phyloP scores from a whole-genome alignment of 108 stramenopile species.

The Skeletonema marinoi region DNA sequence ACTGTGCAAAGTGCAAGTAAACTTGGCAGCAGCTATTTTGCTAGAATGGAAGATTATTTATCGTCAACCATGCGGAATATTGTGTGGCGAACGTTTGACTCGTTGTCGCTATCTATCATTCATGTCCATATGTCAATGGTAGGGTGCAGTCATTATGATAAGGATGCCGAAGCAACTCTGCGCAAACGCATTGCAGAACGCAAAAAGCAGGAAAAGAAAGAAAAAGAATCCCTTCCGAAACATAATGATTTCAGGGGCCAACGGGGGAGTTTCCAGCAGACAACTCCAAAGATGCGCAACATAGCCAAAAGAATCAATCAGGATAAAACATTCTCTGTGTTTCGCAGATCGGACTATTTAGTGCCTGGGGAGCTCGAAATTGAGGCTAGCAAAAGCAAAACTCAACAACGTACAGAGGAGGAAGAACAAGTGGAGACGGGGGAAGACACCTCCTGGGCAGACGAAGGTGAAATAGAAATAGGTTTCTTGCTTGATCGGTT shows the following conservation, averaged over 20 bases:
- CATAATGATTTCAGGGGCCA: neutral
- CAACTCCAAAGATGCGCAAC: neutral
- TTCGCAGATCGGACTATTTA: neutral
- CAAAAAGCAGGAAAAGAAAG: neutral
- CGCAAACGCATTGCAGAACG: conserved; percentile 3
- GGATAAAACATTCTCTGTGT: neutral
- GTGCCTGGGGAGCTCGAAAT: conserved; percentile 1
- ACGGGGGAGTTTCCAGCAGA: neutral
- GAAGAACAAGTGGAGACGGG: neutral
- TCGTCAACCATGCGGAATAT: conserved; percentile 37
- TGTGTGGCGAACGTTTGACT: conserved; percentile 40
- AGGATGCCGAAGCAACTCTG: conserved; percentile 9
- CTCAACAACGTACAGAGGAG: neutral
- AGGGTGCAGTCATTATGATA: conserved; percentile 45
- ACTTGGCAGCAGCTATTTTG: neutral
- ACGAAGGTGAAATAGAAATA: conserved; percentile 38
- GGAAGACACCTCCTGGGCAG: conserved; percentile 23
- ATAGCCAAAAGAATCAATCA: neutral
- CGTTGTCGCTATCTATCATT: conserved; percentile 32
- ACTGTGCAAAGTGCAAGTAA: conserved; percentile 1
- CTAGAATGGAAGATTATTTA: conserved; percentile 39
- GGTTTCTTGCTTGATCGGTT: conserved; percentile 33
- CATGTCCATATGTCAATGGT: conserved; percentile 32
- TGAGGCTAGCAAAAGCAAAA: neutral
- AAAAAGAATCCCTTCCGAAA: neutral